Conservation (phyloP, 2,329 filamentous ascomycete genomes). For the Colletotrichum destructivum region DNA sequence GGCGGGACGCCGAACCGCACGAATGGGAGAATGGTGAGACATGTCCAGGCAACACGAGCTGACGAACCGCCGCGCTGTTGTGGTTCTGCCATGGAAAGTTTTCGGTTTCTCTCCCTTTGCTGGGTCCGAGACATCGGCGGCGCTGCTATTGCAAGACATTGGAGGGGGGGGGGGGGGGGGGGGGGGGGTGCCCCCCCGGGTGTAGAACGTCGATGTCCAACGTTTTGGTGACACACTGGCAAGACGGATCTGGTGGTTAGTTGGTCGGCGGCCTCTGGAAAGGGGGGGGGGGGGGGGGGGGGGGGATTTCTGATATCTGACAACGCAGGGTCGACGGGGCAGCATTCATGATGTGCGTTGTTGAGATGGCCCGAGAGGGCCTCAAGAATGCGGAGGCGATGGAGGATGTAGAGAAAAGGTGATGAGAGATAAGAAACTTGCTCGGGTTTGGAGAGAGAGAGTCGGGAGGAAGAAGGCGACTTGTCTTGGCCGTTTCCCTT, state of each 20-base stretch:
- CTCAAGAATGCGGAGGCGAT: not conserved
- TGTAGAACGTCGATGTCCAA: conserved; percentile 28
- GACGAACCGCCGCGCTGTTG: not conserved
- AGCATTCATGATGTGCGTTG: not conserved
- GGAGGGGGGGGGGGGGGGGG: too few relatives aligned
- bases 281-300: too few relatives aligned
- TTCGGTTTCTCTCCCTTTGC: conserved; percentile 17
- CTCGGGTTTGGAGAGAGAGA: not conserved
- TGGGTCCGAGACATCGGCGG: conserved; percentile 28
- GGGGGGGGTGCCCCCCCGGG: conserved; percentile 1
- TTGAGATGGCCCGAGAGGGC: not conserved
- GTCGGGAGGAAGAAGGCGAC: too few relatives aligned
- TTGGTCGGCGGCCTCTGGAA: not conserved
- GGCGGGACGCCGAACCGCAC: conserved; percentile 38
- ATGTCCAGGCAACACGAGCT: conserved; percentile 14
- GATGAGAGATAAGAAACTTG: not conserved
- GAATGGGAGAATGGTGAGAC: conserved; percentile 32
- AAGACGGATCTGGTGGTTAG: not conserved
- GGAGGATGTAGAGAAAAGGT: not conserved
- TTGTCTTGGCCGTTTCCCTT: too few relatives aligned
- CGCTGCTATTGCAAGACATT: conserved; percentile 7
- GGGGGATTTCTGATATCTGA: conserved; percentile 4
- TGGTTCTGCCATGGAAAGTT: not conserved
- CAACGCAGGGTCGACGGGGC: not conserved
- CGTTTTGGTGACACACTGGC: conserved; percentile 13